phyloP scores from a whole-genome alignment of 1,284 basidiomycete genomes.

The Cryptococcus hybrid region DNA sequence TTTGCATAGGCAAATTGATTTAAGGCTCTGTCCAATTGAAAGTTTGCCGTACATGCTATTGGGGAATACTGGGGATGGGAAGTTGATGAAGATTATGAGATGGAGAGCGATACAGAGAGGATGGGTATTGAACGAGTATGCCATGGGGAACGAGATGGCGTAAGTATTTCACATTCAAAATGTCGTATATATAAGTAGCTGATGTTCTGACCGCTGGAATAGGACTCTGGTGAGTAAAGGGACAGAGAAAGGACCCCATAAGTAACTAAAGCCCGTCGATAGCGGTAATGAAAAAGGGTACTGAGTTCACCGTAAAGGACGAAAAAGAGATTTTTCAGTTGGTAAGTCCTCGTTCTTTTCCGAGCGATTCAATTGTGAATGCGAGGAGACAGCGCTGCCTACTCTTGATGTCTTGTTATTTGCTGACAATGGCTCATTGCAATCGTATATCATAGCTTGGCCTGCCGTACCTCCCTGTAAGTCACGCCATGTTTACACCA shows the following conservation, averaged over 20 bases:
- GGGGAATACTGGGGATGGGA: slow-evolving; percentile 37
- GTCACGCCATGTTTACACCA: not conserved
- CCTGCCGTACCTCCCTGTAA: slow-evolving; percentile 31
- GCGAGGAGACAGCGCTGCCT: not conserved
- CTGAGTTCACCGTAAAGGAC: slow-evolving; percentile 24
- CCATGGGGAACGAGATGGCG: not conserved
- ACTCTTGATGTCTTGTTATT: too few species aligned
- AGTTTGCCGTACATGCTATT: slow-evolving; percentile 36
- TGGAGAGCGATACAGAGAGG: slow-evolving; percentile 24
- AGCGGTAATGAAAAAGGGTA: slow-evolving; percentile 23
- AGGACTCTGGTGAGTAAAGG: not conserved
- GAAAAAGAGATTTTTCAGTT: slow-evolving; percentile 38
- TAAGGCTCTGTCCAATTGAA: slow-evolving; percentile 31
- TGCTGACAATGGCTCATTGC: too few species aligned
- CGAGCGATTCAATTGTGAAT: not conserved
- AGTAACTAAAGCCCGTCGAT: not conserved
- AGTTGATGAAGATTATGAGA: slow-evolving; percentile 35
- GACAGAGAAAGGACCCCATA: not conserved
- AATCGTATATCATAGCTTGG: slow-evolving; percentile 17
- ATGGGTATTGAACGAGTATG: slow-evolving; percentile 39
- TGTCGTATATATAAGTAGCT: slow-evolving; percentile 4
- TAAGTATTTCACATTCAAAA: too few species aligned
- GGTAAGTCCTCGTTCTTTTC: slow-evolving; percentile 15
- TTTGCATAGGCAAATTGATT: slow-evolving; percentile 33
- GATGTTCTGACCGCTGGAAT: not conserved